Evolutionary conservation across 179 eudicot species (phyloP).

Genomic region (Drosera spatulata): DNA sequence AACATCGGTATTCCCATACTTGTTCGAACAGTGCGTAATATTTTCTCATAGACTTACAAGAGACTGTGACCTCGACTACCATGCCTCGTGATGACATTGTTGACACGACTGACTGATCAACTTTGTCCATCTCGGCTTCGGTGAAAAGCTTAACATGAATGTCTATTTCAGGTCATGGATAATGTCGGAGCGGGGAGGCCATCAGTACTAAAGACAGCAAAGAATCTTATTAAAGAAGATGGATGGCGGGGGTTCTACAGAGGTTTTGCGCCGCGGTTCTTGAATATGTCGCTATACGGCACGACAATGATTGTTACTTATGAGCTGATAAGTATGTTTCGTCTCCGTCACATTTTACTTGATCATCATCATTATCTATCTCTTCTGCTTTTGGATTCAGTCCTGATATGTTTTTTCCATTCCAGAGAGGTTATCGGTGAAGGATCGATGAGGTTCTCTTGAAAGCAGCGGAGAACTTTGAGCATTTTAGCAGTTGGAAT

Average conservation of each 20-base stretch:
- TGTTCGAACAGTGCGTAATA: no score
- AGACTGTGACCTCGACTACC: no score
- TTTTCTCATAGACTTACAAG: no score
- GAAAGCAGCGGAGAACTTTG: no score
- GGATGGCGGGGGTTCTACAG: constrained; percentile 75
- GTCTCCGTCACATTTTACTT: not conserved
- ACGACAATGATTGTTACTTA: constrained; percentile 78
- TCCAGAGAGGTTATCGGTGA: constrained; percentile 38
- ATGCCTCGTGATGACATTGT: no score
- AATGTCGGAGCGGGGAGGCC: constrained; percentile 59
- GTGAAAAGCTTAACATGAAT: not conserved
- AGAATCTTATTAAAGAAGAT: constrained; percentile 44
- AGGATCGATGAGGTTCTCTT: constrained; percentile 14
- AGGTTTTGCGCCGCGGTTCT: constrained; percentile 73
- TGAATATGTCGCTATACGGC: constrained; percentile 78
- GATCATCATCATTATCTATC: no score
- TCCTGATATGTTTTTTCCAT: not conserved
- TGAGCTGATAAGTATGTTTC: constrained; percentile 51
- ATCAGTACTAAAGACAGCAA: constrained; percentile 48
- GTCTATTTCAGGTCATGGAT: constrained; percentile 43
- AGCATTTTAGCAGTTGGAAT: no score
- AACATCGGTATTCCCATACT: no score
- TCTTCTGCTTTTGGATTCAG: not conserved
- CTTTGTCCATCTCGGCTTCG: no score
- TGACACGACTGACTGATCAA: not conserved